Base-by-base conservation (phyloP, 768 basidiomycete species). In the Amanita inopinata region DNA sequence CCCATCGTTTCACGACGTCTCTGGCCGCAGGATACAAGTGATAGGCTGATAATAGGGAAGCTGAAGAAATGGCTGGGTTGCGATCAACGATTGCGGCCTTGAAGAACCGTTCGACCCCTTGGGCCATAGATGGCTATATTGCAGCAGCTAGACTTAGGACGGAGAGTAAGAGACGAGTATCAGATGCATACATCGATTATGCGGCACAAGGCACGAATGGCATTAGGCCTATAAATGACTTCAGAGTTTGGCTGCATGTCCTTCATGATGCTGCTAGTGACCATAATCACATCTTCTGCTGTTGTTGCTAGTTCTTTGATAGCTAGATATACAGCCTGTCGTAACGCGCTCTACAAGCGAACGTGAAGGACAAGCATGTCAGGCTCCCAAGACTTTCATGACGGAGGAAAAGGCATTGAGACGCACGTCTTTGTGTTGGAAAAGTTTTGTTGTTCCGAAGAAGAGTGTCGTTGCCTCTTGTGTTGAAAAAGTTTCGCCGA, bases 251-350 rank as follows among this genome's bases (percentile, higher is more conserved):
- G 86, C 56, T 99, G 96, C 91, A 98, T 99, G 57, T 99, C 96
- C 70, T 98, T 98, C 93, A 96, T 96, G 61, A 99, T 97, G 56
- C 91, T 96, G 61, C 83, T 88, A 7, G 96, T 99, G 49, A 97
- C 93, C 91, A 99, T 99, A 53, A 99, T 96, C 20, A 98, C 91
- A 70, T 98, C 94, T 62, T 99, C 92, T 11, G 96, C 90, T n/a
- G 85, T 83, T 25, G 77, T 80, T 20, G 92, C 84, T 8, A 99
- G 74, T 62, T 99, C 96, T 69, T 98, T 99, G 69, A 99, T 97
- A 39, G 94, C 87, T 46, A 99, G 74, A 67, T 99, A 99, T 18
- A 99, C 93, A 69, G 92, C 93, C 63, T 99, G 96, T 45, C 96
- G 81, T 48, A 99, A 71, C 7, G 93, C 93, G 54, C 83, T 83